Conservation (phyloP, 2,329 filamentous ascomycete species). For the Penicillium polonicum region DNA sequence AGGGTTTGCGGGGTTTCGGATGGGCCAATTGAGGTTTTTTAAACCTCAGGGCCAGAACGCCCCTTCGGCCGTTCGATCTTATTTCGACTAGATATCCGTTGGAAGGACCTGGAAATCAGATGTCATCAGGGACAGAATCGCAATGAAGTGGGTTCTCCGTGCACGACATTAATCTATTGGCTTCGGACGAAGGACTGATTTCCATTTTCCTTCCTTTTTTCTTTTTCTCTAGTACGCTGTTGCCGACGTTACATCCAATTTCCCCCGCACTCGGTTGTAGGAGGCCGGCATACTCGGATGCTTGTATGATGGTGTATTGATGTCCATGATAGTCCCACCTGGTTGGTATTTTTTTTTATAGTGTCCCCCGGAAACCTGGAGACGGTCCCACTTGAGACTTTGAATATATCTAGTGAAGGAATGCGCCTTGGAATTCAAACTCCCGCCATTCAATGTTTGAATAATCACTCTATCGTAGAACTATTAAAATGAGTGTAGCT, state of each 20-base stretch:
- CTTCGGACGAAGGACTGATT: not conserved
- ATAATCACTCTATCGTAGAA: not conserved
- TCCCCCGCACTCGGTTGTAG: not conserved
- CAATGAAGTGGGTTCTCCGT: not conserved
- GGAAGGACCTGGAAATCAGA: not conserved
- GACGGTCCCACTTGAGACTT: not conserved
- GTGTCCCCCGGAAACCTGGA: not conserved
- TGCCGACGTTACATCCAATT: conserved; percentile 2
- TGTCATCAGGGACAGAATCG: not conserved
- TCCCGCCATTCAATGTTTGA: not conserved
- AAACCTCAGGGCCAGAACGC: not conserved
- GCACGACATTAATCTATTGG: not conserved
- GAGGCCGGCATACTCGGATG: not conserved
- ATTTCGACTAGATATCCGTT: not conserved
- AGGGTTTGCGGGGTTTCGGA: not conserved
- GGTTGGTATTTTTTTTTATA: not conserved
- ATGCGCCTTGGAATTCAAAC: not conserved
- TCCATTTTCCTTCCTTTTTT: not conserved
- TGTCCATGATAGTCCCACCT: not conserved
- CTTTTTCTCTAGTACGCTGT: not conserved
- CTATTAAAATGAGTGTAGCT: not conserved
- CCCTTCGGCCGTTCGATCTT: not conserved
- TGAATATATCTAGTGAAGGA: not conserved
- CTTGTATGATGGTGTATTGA: not conserved
- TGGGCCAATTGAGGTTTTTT: not conserved